Evolutionary conservation across 1,284 basidiomycete genomes (phyloP).

Genomic region (Tilletiopsis washingtonensis): DNA sequence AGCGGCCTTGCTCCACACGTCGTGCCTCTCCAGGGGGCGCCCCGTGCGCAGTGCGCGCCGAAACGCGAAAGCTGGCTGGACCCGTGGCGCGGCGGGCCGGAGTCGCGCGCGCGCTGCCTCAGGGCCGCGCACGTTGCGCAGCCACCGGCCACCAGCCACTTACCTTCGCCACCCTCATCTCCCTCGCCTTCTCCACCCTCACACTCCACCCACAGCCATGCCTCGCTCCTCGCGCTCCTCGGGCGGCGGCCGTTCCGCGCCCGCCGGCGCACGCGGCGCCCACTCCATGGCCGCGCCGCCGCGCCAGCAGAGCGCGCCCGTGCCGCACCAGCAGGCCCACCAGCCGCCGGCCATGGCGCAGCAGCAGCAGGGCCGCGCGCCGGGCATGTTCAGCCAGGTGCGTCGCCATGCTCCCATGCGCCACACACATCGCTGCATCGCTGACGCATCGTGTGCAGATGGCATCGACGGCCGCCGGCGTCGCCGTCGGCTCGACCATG

Average conservation of each 20-base stretch:
- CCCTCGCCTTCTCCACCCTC: too few species aligned
- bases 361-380: slow-evolving; percentile 16
- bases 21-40: too few species aligned
- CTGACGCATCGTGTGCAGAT: slow-evolving; percentile 50
- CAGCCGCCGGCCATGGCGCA: slow-evolving; percentile 11
- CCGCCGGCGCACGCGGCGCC: slow-evolving; percentile 37
- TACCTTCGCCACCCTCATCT: too few species aligned
- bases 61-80: too few species aligned
- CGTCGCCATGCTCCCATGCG: background rate
- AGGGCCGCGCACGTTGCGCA: too few species aligned
- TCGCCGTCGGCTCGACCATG: slow-evolving; percentile 70
- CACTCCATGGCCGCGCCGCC: slow-evolving; percentile 38
- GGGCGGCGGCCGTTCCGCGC: slow-evolving; percentile 31
- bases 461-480: slow-evolving; percentile 80
- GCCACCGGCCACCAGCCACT: too few species aligned
- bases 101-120: too few species aligned
- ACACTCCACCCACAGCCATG: too few species aligned
- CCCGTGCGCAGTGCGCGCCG: too few species aligned
- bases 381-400: slow-evolving; percentile 40
- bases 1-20: too few species aligned
- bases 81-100: too few species aligned
- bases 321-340: slow-evolving; percentile 15
- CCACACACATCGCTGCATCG: background rate
- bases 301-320: slow-evolving; percentile 7
- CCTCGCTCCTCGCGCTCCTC: slow-evolving; percentile 39